These are phyloP conservation scores for Capsicum pubescens DNA, from an alignment of 257 asterid genomes.

Conservation along the genomic window DNA sequence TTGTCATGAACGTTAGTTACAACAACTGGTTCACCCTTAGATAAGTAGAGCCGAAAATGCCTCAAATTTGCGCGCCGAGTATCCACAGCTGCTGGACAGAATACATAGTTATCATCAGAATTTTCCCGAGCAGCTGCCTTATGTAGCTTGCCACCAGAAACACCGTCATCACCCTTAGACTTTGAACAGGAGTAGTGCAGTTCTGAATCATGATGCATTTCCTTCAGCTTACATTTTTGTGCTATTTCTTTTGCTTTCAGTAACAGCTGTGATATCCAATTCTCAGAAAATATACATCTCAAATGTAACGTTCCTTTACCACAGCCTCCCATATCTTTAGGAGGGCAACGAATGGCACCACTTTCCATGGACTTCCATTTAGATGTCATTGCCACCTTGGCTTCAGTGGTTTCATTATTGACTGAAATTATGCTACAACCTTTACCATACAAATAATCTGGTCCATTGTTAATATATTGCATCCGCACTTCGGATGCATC, in stretches of 20 bases:
- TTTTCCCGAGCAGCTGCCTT: slow-evolving; percentile 67
- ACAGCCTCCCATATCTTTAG: slow-evolving; percentile 58
- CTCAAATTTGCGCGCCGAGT: slow-evolving; percentile 53
- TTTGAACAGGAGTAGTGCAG: slow-evolving; percentile 53
- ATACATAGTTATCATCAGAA: slow-evolving; percentile 65
- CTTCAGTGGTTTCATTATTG: not conserved
- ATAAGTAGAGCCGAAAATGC: slow-evolving; percentile 85
- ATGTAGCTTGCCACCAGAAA: slow-evolving; percentile 37
- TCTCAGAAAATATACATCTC: slow-evolving; percentile 45
- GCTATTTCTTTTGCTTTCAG: slow-evolving; percentile 50
- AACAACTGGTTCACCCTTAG: slow-evolving; percentile 84
- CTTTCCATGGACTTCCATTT: slow-evolving; percentile 56
- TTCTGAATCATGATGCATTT: slow-evolving; percentile 32
- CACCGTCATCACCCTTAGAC: slow-evolving; percentile 32
- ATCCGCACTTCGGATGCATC: slow-evolving; percentile 39
- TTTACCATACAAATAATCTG: slow-evolving; percentile 57
- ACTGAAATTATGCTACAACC: not conserved
- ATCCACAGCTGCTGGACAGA: slow-evolving; percentile 70
- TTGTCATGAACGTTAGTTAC: slow-evolving; percentile 79
- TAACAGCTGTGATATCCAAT: slow-evolving; percentile 52
- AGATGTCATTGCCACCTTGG: not conserved
- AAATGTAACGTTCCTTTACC: slow-evolving; percentile 60
- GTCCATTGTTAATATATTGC: slow-evolving; percentile 39
- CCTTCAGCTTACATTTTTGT: slow-evolving; percentile 32
- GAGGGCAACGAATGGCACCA: slow-evolving; percentile 70